Percentiles rank a stretch among this genome's conserved stretches.
Evolutionary conservation across 139 green algal genomes (phyloP).

Genomic region (Auxenochlorella pyrenoidosa): DNA sequence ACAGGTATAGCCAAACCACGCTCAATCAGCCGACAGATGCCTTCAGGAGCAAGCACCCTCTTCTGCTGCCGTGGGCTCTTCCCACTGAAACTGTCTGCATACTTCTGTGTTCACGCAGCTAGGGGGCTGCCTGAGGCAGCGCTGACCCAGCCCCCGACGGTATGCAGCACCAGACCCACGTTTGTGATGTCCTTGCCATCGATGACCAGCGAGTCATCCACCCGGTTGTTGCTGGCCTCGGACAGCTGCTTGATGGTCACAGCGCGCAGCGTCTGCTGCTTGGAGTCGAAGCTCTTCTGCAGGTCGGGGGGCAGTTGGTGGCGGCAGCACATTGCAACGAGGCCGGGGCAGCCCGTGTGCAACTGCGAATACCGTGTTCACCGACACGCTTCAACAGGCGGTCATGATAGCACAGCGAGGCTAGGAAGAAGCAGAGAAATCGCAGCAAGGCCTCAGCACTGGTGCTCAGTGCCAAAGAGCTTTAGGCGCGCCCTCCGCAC

Average conservation of each 20-base stretch:
- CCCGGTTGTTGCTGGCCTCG: constrained; percentile 33
- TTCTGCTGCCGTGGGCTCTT: neutral
- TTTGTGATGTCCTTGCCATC: constrained; percentile 48
- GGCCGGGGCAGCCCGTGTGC: no score
- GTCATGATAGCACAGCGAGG: neutral
- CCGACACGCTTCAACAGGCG: no score
- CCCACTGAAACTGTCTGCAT: no score
- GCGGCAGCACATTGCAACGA: neutral
- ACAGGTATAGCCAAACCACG: no score
- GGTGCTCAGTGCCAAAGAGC: neutral
- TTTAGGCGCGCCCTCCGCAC: neutral
- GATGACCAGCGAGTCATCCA: constrained; percentile 28
- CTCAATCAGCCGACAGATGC: no score
- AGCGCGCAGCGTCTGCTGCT: constrained; percentile 60
- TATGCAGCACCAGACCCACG: constrained; percentile 19
- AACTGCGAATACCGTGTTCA: no score
- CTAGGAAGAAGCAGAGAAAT: neutral
- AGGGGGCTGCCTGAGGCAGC: neutral
- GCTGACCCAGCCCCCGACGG: neutral
- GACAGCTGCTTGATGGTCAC: constrained; percentile 78
- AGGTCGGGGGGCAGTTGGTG: neutral
- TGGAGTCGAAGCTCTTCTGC: constrained; percentile 38
- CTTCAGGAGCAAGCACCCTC: no score
- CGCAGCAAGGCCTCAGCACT: neutral
- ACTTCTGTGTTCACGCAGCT: no score